Base-by-base conservation (phyloP, 2,329 filamentous ascomycete genomes). In the Aspergillus brasiliensis region DNA sequence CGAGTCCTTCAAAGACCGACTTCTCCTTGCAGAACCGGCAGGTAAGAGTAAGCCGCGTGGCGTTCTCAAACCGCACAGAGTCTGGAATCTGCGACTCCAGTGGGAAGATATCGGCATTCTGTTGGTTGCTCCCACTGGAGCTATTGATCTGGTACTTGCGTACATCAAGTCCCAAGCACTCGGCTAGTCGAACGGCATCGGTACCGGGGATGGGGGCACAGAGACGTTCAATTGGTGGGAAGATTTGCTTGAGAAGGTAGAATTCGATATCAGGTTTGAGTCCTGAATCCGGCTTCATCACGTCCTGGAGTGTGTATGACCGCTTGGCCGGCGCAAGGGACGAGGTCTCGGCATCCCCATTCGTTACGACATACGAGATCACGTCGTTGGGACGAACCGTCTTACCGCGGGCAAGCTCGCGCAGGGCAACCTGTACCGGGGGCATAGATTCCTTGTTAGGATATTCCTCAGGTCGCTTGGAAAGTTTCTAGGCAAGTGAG, bases 201-300 rank as follows among this genome's bases (percentile, higher is more conserved):
- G 95, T 99, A 60, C 95, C 95, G 13, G 87, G 86, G 70, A 99
- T 97, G 61, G 96, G 97, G 62, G 94, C 95, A 74, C 95, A 99
- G 21, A 99, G 88, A 83, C 95, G 91, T 80, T 99, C 95, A 25
- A 99, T 95, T 0, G 95, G 95, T 10, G 95, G 95, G 78, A 99
- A 92, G 60, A 99, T 97, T 77, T 99, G 95, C 81, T 99, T 99
- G 81, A 92, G 90, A 40, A 99, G 86, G 76, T 99, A 99, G 86
- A 93, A 98, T 73, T 99, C 95, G n/a, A 97, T 86, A 71, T 99
- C 95, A 2, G 93, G 91, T 59, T 89, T 84, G 6, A 99, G 83
- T 1, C 82, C 88, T 1, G 89, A 88, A 66, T 91, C 90, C 15
- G 86, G 73, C 71, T 95, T 96, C 60, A 91, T 81, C 17, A 96